phyloP scores from a whole-genome alignment of 768 basidiomycete genomes.

The Mycena crocata region DNA sequence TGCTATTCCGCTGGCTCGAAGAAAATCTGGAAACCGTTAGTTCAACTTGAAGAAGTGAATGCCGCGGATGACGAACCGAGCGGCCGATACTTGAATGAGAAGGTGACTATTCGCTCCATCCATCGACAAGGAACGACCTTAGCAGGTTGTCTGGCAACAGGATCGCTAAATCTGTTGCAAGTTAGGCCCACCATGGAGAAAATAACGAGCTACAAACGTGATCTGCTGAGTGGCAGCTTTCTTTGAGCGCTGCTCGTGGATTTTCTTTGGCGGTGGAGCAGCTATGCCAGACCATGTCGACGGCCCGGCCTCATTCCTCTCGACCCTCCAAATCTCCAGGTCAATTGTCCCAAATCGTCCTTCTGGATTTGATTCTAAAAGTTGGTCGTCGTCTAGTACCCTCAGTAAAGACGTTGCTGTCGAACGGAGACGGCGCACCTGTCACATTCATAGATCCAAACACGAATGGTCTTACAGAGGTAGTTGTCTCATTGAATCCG shows the following conservation, averaged over 20 bases:
- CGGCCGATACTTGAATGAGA: conserved; percentile 41
- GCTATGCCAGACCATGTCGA: conserved; percentile 8
- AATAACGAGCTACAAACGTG: conserved; percentile 26
- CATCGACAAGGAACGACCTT: conserved; percentile 10
- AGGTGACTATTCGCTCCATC: conserved; percentile 28
- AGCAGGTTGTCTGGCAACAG: conserved; percentile 4
- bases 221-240: conserved; percentile 39
- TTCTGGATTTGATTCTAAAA: background rate
- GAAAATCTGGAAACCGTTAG: background rate
- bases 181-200: background rate
- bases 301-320: background rate
- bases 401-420: background rate
- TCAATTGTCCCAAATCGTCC: conserved; percentile 12
- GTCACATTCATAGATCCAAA: conserved; percentile 14
- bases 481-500: conserved; percentile 12
- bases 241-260: conserved; percentile 42
- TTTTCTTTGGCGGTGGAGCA: conserved; percentile 20
- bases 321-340: conserved; percentile 24
- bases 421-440: background rate
- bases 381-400: conserved; percentile 7
- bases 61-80: conserved; percentile 26
- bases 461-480: conserved; percentile 13
- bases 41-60: background rate
- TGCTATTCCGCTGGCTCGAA: conserved; percentile 22
- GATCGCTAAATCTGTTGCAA: conserved; percentile 4